Evolutionary conservation across 1,284 basidiomycete species (phyloP).

Genomic region (Ceratobasidium papillatum): DNA sequence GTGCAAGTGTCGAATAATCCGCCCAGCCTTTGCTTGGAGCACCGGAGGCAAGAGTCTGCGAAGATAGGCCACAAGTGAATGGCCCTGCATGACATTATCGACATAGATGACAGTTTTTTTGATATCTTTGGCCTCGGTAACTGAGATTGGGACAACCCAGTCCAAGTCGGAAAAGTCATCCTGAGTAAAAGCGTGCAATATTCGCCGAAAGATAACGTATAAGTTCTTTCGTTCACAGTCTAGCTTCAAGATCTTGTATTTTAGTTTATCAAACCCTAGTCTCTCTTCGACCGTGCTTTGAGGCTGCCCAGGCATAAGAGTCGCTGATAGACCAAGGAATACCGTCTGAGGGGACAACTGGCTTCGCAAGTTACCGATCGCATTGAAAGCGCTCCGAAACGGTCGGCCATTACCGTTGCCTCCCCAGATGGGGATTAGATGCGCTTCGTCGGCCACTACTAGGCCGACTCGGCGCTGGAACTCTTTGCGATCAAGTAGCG

Average conservation of each 20-base stretch:
- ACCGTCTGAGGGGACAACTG: neutral
- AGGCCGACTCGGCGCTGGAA: neutral
- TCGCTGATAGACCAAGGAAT: neutral
- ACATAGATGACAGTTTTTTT: neutral
- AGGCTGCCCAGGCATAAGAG: neutral
- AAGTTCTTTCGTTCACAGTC: conserved; percentile 5
- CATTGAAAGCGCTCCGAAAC: neutral
- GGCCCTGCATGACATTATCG: neutral
- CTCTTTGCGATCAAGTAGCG: neutral
- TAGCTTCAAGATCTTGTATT: neutral
- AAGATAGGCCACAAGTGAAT: neutral
- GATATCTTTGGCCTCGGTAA: neutral
- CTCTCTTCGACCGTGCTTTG: neutral
- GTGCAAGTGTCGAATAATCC: neutral
- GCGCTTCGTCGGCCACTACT: neutral
- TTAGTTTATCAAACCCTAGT: neutral
- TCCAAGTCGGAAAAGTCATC: neutral
- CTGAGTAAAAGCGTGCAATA: neutral
- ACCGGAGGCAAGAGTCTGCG: neutral
- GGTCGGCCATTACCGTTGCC: neutral
- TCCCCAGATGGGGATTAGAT: conserved; percentile 2
- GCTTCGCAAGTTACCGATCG: neutral
- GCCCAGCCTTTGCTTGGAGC: neutral
- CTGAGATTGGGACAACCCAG: neutral
- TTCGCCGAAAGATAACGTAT: neutral